Conservation (phyloP, 2,329 filamentous ascomycete genomes). For the Zymoseptoria tritici region DNA sequence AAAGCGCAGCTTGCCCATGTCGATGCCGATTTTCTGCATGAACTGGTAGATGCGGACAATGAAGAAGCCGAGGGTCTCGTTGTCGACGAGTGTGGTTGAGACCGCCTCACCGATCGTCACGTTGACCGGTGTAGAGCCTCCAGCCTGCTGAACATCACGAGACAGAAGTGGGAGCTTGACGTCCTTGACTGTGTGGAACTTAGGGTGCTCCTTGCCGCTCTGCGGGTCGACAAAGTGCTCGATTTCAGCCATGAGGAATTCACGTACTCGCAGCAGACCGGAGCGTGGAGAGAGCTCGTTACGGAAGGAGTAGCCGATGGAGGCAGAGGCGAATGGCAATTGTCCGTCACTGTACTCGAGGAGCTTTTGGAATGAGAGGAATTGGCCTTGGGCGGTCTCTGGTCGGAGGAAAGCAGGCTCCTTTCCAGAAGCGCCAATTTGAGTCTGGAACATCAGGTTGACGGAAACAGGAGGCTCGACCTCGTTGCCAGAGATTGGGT, state of each 20-base stretch:
- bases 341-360: conserved; percentile 91
- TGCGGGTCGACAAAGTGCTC: conserved; percentile 96
- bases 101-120: conserved; percentile 84
- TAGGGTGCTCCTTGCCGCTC: conserved; percentile 85
- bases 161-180: conserved; percentile 78
- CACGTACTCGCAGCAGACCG: conserved; percentile 85
- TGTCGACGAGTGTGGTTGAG: conserved; percentile 74
- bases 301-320: conserved; percentile 94
- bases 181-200: conserved; percentile 79
- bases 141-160: conserved; percentile 75
- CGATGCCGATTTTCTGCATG: conserved; percentile 79
- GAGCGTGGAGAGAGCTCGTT: conserved; percentile 95
- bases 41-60: conserved; percentile 88
- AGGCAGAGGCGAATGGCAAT: conserved; percentile 96
- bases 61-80: conserved; percentile 97
- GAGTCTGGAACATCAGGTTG: conserved; percentile 98
- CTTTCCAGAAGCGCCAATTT: conserved; percentile 88
- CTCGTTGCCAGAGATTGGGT: conserved; percentile 70
- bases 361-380: conserved; percentile 92
- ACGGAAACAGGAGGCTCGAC: conserved; percentile 79
- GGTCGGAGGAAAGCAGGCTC: conserved; percentile 78
- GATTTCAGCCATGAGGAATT: conserved; percentile 98
- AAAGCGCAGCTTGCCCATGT: conserved; percentile 84
- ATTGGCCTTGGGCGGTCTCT: conserved; percentile 96
- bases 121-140: conserved; percentile 67